phyloP scores from a whole-genome alignment of 1,139 yeast genomes.

The Blastobotrys indianensis region DNA sequence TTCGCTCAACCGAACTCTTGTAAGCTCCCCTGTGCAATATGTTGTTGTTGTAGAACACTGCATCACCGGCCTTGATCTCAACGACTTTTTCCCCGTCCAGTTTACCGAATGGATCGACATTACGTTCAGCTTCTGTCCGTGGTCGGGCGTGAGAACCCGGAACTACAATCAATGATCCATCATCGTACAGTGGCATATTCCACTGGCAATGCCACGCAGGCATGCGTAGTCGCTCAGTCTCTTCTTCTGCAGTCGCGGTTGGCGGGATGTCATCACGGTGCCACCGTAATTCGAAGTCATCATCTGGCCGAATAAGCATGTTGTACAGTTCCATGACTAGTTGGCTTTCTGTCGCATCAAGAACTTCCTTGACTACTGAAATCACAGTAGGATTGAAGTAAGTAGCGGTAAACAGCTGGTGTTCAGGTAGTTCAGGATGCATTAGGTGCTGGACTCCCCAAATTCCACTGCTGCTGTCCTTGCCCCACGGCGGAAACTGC shows the following conservation, averaged over 20 bases:
- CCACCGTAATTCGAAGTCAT: slow-evolving; percentile 54
- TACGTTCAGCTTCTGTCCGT: slow-evolving; percentile 45
- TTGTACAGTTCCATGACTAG: slow-evolving; percentile 50
- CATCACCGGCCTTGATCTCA: slow-evolving; percentile 47
- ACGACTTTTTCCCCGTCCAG: slow-evolving; percentile 43
- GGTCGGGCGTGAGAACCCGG: slow-evolving; percentile 48
- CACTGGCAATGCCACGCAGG: slow-evolving; percentile 53
- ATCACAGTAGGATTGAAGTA: slow-evolving; percentile 12
- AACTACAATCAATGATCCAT: slow-evolving; percentile 46
- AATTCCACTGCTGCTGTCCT: slow-evolving; percentile 48
- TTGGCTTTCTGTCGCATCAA: slow-evolving; percentile 27
- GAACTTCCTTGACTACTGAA: slow-evolving; percentile 16
- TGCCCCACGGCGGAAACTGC: slow-evolving; percentile 60
- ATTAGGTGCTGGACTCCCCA: slow-evolving; percentile 52
- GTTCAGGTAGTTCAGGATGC: slow-evolving; percentile 45
- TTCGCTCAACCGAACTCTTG: slow-evolving; percentile 38
- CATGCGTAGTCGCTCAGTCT: slow-evolving; percentile 38
- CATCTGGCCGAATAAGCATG: slow-evolving; percentile 52
- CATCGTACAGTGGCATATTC: slow-evolving; percentile 48
- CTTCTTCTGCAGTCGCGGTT: slow-evolving; percentile 45
- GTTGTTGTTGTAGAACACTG: slow-evolving; percentile 50
- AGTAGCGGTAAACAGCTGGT: slow-evolving; percentile 11
- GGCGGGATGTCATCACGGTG: slow-evolving; percentile 52
- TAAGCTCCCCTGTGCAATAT: slow-evolving; percentile 50
- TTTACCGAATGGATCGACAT: slow-evolving; percentile 30